Percentiles rank a stretch among this genome's conserved stretches.
phyloP scores from a whole-genome alignment of 176 grass and related monocot species.

The Oryza punctata region DNA sequence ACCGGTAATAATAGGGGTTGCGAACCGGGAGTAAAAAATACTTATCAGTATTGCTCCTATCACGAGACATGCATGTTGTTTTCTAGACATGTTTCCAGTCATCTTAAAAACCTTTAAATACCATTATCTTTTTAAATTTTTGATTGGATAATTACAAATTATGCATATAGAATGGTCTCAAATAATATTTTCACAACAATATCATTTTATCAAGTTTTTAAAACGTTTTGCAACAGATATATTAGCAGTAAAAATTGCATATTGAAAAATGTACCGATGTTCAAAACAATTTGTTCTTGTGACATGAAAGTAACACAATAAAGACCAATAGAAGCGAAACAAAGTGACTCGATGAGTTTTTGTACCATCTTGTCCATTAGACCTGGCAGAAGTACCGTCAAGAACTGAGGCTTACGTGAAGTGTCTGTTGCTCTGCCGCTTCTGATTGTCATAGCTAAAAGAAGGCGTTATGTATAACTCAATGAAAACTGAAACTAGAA shows the following conservation, averaged over 20 bases:
- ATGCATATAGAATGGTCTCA: not conserved
- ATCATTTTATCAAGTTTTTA: not conserved
- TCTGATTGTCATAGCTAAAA: not conserved
- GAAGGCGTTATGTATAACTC: not conserved
- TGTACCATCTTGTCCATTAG: constrained; percentile 37
- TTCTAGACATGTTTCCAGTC: too few species aligned
- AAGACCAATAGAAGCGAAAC: not conserved
- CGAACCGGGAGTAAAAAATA: too few species aligned
- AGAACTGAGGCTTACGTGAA: constrained; percentile 33
- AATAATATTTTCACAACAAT: not conserved
- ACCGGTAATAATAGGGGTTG: too few species aligned
- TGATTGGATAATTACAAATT: not conserved
- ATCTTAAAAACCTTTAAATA: too few species aligned
- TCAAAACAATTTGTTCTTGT: not conserved
- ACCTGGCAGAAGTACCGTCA: not conserved
- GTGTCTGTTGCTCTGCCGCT: not conserved
- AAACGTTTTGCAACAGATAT: not conserved
- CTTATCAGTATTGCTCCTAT: too few species aligned
- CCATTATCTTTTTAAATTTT: not conserved
- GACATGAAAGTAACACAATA: not conserved
- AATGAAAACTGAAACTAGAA: not conserved
- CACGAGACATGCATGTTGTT: too few species aligned
- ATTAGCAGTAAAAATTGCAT: too few species aligned
- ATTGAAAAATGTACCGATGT: too few species aligned
- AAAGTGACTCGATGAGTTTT: not conserved